Evolutionary conservation across 768 basidiomycete genomes (phyloP).

Genomic region (Pulveroboletus ravenelii): DNA sequence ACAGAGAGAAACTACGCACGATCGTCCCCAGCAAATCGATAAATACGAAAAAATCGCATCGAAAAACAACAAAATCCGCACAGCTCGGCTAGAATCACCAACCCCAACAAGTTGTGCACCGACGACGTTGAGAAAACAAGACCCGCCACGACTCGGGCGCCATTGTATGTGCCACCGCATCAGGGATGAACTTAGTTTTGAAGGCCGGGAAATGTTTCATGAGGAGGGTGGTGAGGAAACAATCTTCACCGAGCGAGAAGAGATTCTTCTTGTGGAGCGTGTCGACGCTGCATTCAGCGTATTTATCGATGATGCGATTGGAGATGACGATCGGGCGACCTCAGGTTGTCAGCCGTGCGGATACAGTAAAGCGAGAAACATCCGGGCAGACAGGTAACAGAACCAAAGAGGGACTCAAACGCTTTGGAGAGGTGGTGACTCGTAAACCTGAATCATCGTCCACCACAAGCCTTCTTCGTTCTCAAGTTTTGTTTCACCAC

Average conservation of each 20-base stretch:
- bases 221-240: conserved; percentile 86
- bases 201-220: conserved; percentile 96
- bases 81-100: conserved; percentile 80
- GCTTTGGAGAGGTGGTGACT: conserved; percentile 94
- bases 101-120: conserved; percentile 92
- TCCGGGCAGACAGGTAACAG: conserved; percentile 63
- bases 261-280: too few relatives aligned
- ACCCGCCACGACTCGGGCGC: conserved; percentile 89
- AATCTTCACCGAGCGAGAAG: conserved; percentile 57
- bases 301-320: too few relatives aligned
- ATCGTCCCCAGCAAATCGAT: conserved; percentile 86
- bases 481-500: conserved; percentile 88
- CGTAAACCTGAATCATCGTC: conserved; percentile 98
- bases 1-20: conserved; percentile 42
- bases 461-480: conserved; percentile 96
- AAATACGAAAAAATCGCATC: conserved; percentile 93
- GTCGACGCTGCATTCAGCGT: too few relatives aligned
- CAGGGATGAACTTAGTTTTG: conserved; percentile 90
- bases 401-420: conserved; percentile 90
- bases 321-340: too few relatives aligned
- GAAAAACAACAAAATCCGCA: conserved; percentile 98
- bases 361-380: too few relatives aligned
- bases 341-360: too few relatives aligned
- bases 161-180: conserved; percentile 83
- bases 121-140: conserved; percentile 85